Percentiles rank a stretch among this genome's conserved stretches.
Evolutionary conservation across 768 basidiomycete species (phyloP).

Genomic region (Macrolepiota albuminosa): DNA sequence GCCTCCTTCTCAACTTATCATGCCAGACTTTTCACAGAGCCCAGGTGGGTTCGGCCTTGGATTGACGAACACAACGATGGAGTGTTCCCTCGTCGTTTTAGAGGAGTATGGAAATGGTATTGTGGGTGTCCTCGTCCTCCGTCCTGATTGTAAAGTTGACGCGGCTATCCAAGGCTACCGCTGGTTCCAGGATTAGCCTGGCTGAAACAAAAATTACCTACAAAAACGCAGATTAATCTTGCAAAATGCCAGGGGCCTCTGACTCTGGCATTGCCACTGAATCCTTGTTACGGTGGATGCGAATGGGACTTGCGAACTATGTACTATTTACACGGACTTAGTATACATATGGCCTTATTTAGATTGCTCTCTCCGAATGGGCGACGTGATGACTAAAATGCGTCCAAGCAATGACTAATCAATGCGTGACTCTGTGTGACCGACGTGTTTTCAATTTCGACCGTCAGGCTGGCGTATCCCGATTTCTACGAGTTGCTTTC

Average conservation of each 20-base stretch:
- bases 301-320: background rate
- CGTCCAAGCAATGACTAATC: background rate
- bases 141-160: background rate
- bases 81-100: slow-evolving; percentile 32
- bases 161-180: slow-evolving; percentile 16
- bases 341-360: background rate
- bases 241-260: no score
- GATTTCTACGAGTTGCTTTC: slow-evolving; percentile 63
- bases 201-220: slow-evolving; percentile 7
- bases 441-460: background rate
- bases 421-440: background rate
- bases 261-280: background rate
- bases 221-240: background rate
- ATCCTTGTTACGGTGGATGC: background rate
- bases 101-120: slow-evolving; percentile 38
- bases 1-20: slow-evolving; percentile 32
- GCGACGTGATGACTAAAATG: background rate
- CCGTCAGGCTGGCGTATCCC: slow-evolving; percentile 10
- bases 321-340: background rate
- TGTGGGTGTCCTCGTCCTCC: slow-evolving; percentile 16
- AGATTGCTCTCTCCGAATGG: background rate
- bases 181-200: slow-evolving; percentile 21
- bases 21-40: slow-evolving; percentile 41
- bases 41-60: slow-evolving; percentile 34
- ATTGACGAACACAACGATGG: slow-evolving; percentile 24